Base-by-base conservation (phyloP, 495 filamentous ascomycete species). In the Aspergillus heteromorphus region DNA sequence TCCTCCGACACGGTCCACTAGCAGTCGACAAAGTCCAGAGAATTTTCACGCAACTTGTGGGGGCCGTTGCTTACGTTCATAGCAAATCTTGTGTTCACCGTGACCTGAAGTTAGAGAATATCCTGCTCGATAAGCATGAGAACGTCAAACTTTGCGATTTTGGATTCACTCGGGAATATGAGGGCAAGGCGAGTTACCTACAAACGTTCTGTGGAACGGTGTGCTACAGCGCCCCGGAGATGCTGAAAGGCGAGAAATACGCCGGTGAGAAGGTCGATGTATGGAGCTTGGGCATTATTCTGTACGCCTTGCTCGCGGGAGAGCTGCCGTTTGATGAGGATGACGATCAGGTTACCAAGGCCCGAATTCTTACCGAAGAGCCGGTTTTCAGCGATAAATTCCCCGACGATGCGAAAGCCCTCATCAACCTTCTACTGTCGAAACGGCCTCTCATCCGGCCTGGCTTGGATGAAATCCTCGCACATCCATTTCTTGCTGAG, bases 91-190 rank as follows among this genome's bases (percentile, higher is more conserved):
- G 93, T 65, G 95, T 97, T 34, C 93, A 98, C 71, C 89, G 93
- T 45, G 93, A 98, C 65, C 75, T 98, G 11, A 98, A 98, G 71
- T 78, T 98, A 55, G 93, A 98, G 67, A 98, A 98, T 59, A 97
- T 98, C 42, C 76, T 98, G 34, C 81, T 98, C 51, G 93, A 98
- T 73, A 97, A 97, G 69, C 78, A 96, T 61, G 92, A 92, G 63
- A 96, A 97, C 65, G 93, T 98, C 59, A 98, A 98, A 74, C 78
- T 98, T n/a, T 93, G 91, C 66, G 93, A 98, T 65, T 98, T 98
- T 70, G 93, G 93, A 8, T 98, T 98, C 65, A 98, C 93, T 10
- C 79, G 93, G 54, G 93, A 98, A 69, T 98, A 98, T 68, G 91
- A 97, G 65, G 91, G 91, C 21, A 93, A 92, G 59, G 80, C 91